These are phyloP conservation scores for Gautieria morchelliformis DNA, from an alignment of 768 basidiomycete species.

Conservation along the genomic window DNA sequence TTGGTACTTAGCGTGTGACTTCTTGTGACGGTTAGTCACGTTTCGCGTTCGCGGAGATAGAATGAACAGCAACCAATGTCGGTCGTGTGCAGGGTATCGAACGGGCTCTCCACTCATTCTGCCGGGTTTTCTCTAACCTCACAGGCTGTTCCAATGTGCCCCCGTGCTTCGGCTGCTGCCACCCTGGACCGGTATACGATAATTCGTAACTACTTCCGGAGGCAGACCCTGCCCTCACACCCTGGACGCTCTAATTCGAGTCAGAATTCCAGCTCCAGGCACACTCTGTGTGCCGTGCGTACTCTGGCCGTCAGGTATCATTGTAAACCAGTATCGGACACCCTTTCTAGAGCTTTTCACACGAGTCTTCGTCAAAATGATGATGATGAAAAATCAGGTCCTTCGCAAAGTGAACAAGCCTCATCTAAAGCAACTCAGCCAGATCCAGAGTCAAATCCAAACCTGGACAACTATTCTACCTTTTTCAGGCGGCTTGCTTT, in stretches of 20 bases:
- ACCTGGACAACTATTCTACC: conserved; percentile 62
- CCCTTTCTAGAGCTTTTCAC: neutral
- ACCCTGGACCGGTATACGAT: conserved; percentile 16
- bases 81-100: conserved; percentile 1
- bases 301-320: neutral
- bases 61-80: neutral
- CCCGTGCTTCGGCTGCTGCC: conserved; percentile 5
- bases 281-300: neutral
- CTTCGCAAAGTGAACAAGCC: neutral
- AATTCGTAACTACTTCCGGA: conserved; percentile 18
- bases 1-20: no score
- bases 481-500: conserved; percentile 73
- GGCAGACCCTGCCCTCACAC: conserved; percentile 6
- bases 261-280: conserved; percentile 3
- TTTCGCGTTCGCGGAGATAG: neutral
- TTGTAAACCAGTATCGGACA: neutral
- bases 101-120: neutral
- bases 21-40: neutral
- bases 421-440: neutral
- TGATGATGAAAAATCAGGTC: neutral
- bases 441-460: neutral
- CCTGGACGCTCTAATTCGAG: conserved; percentile 6
- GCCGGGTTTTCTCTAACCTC: neutral
- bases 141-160: neutral
- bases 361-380: neutral